Evolutionary conservation across 106 monocot species (phyloP).

Genomic region (Acorus gramineus): DNA sequence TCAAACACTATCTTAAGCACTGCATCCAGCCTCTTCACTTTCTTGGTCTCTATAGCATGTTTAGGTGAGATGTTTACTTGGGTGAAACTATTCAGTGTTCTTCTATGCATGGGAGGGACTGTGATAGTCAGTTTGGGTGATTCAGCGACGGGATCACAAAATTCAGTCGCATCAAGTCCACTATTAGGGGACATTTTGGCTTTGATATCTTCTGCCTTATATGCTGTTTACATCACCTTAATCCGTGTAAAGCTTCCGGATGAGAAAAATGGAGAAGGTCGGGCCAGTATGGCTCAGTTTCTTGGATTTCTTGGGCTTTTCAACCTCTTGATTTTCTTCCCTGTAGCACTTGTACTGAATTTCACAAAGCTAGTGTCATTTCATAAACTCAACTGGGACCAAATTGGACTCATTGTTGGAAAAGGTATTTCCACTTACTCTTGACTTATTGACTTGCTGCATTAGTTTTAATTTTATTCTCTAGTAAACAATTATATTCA

Average conservation of each 20-base stretch:
- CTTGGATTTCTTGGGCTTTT: constrained; percentile 85
- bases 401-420: constrained; percentile 76
- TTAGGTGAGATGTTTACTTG: constrained; percentile 82
- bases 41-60: constrained; percentile 61
- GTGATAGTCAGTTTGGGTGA: constrained; percentile 77
- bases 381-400: constrained; percentile 55
- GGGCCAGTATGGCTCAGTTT: constrained; percentile 80
- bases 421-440: constrained; percentile 39
- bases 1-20: constrained; percentile 97
- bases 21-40: constrained; percentile 91
- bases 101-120: constrained; percentile 92
- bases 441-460: too few relatives aligned
- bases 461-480: too few relatives aligned
- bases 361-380: constrained; percentile 67
- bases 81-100: constrained; percentile 78
- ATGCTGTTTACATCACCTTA: constrained; percentile 81
- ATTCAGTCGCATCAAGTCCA: constrained; percentile 53
- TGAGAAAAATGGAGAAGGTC: constrained; percentile 60
- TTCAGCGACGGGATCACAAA: constrained; percentile 25
- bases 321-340: constrained; percentile 74
- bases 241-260: constrained; percentile 78
- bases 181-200: constrained; percentile 77
- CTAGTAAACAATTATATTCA: too few relatives aligned
- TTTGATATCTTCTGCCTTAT: constrained; percentile 65
- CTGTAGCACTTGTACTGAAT: constrained; percentile 54